A percentile compares a stretch with the other conserved stretches of the same genome.
phyloP scores from a whole-genome alignment of 805 yeast genomes.

The Scheffersomyces ergatensis region DNA sequence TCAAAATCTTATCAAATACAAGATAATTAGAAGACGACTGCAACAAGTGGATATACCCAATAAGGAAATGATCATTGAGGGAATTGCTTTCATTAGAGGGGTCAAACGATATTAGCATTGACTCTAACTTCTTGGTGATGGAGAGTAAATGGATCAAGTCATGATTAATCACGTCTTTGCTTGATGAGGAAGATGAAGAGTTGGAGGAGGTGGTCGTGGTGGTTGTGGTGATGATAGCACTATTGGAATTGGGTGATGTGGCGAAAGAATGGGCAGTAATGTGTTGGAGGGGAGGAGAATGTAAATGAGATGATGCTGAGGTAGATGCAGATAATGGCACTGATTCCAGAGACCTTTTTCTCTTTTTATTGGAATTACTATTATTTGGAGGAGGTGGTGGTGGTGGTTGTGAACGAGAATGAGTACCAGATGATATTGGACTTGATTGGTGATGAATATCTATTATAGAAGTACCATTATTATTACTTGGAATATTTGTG shows the following conservation, averaged over 20 bases:
- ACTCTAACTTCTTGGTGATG: conserved; percentile 23
- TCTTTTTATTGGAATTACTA: neutral
- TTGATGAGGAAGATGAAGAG: neutral
- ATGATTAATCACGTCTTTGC: conserved; percentile 5
- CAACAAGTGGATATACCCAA: conserved; percentile 26
- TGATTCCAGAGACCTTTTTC: neutral
- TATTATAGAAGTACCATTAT: neutral
- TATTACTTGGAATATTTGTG: neutral
- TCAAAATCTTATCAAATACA: conserved; percentile 17
- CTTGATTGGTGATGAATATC: neutral
- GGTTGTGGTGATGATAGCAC: neutral
- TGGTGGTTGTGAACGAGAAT: neutral
- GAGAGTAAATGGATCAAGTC: conserved; percentile 28
- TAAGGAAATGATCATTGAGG: conserved; percentile 26
- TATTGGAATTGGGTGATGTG: neutral
- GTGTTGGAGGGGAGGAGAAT: neutral
- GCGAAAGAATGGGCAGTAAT: too few species aligned
- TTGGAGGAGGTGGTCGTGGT: neutral
- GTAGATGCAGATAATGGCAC: too few species aligned
- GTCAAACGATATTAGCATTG: conserved; percentile 11
- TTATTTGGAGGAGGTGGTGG: neutral
- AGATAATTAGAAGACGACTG: conserved; percentile 9
- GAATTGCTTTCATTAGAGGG: conserved; percentile 9
- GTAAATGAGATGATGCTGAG: neutral
- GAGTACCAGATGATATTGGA: too few species aligned